Base-by-base conservation (phyloP, 495 filamentous ascomycete genomes). In the Hypoxylon crocopeplum region DNA sequence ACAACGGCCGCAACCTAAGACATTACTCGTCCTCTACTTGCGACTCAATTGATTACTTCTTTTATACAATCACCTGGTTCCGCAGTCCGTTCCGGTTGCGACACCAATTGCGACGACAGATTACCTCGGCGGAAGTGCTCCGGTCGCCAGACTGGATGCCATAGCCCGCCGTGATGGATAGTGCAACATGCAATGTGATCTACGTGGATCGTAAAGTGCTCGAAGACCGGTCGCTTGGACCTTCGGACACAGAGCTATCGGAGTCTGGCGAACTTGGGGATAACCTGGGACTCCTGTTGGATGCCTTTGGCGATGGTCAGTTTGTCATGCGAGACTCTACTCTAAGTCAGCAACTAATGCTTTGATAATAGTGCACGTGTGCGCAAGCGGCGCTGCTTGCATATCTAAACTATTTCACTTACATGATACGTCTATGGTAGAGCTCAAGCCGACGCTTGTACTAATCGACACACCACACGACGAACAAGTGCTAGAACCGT, bases 171-270 rank as follows among this genome's bases (percentile, higher is more conserved):
- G 76, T 67, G 52, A 88, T 90, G 87, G 88, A 90, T 73, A 78
- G 79, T 73, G 79, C 84, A 64, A 77, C 84, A 57, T 93, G 88
- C 76, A 86, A 89, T 76, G 85, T 90, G 55, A 86, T 94, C 60
- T 94, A 92, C 70, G 89, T 94, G 55, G 89, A 94, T 75, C 86
- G 87, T 69, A 83, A 84, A 45, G 83, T 89, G 47, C 76, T 75
- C 56, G 78, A 84, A 59, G 87, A 91, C 58, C 79, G 86, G 67
- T 76, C 80, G 74, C 77, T 87, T 21, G 48, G 52, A 33, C 49
- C 61, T 20, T 39, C 53, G 32, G 48, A 53, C 48, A 44, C 61
- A 30, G 52, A 61, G 2, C 16, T 64, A n/a, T 55, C 50, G 6
- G 65, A 68, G 57, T 60, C 56, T 41, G 60, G 60, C 19, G 65